Evolutionary conservation across 2,329 filamentous ascomycete genomes (phyloP).

Genomic region (Pseudogymnoascus sp.): DNA sequence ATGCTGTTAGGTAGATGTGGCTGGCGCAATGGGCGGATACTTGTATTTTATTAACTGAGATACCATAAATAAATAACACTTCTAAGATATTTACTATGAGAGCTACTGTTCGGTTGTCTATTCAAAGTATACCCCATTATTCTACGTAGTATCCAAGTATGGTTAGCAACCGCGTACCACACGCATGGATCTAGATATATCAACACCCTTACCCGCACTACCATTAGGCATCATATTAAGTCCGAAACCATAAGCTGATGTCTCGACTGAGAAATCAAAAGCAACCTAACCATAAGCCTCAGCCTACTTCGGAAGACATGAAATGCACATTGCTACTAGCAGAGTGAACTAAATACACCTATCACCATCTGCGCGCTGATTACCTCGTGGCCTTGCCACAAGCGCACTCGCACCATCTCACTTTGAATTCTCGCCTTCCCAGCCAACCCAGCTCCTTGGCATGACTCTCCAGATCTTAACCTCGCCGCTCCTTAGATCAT

Average conservation of each 20-base stretch:
- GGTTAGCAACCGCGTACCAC: too few relatives aligned
- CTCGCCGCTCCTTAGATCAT: constrained; percentile 85
- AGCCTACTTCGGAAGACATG: neutral
- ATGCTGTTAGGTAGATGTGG: neutral
- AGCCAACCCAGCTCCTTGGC: constrained; percentile 85
- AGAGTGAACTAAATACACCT: constrained; percentile 2
- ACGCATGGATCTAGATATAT: too few relatives aligned
- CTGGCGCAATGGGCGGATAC: neutral
- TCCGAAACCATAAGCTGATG: neutral
- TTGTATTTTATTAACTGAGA: neutral
- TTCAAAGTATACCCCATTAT: too few relatives aligned
- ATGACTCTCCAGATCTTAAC: constrained; percentile 97
- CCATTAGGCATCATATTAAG: neutral
- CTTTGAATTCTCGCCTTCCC: constrained; percentile 55
- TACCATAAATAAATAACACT: neutral
- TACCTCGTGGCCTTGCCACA: neutral
- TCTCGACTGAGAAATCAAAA: neutral
- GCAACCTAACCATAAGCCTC: neutral
- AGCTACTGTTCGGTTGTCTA: neutral
- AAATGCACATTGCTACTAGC: constrained; percentile 7
- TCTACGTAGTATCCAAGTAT: too few relatives aligned
- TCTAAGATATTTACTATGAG: neutral
- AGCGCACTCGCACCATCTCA: neutral
- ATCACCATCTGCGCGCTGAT: neutral
- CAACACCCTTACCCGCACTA: too few relatives aligned